These are phyloP conservation scores for Oldenlandia corymbosa DNA, from an alignment of 257 asterid genomes.

Conservation along the genomic window DNA sequence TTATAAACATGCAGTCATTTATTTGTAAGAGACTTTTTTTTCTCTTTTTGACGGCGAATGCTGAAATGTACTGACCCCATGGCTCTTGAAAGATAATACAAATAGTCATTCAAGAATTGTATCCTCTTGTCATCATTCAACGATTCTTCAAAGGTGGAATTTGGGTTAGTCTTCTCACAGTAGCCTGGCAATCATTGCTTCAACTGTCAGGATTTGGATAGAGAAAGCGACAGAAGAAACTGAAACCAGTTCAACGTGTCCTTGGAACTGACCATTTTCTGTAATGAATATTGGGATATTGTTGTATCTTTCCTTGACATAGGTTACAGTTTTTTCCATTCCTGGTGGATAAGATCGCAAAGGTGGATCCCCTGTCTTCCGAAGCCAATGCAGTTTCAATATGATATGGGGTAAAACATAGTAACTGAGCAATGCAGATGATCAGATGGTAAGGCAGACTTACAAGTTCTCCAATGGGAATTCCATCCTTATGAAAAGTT, in stretches of 20 bases:
- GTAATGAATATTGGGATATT: conserved; percentile 52
- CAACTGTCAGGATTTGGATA: no score
- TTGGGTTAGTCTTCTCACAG: conserved; percentile 13
- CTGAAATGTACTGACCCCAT: conserved; percentile 10
- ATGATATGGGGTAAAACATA: background rate
- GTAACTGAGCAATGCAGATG: background rate
- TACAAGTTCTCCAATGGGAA: conserved; percentile 22
- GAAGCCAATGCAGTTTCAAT: conserved; percentile 2
- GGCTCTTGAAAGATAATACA: conserved; percentile 21
- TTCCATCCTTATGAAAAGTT: conserved; percentile 14
- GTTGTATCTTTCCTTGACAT: conserved; percentile 49
- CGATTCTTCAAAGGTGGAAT: conserved; percentile 16
- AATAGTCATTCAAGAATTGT: conserved; percentile 19
- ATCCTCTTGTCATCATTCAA: conserved; percentile 21
- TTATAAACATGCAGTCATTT: background rate
- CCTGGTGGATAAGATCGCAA: conserved; percentile 35
- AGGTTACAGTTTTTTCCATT: conserved; percentile 48
- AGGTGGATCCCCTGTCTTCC: conserved; percentile 19
- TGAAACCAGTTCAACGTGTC: background rate
- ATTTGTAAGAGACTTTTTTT: no score
- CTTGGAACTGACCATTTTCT: conserved; percentile 42
- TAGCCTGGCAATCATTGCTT: conserved; percentile 28
- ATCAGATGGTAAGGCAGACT: background rate
- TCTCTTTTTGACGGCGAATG: background rate
- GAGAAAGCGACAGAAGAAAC: background rate